Evolutionary conservation across 2,329 filamentous ascomycete genomes (phyloP).

Genomic region (Cladophialophora psammophila): DNA sequence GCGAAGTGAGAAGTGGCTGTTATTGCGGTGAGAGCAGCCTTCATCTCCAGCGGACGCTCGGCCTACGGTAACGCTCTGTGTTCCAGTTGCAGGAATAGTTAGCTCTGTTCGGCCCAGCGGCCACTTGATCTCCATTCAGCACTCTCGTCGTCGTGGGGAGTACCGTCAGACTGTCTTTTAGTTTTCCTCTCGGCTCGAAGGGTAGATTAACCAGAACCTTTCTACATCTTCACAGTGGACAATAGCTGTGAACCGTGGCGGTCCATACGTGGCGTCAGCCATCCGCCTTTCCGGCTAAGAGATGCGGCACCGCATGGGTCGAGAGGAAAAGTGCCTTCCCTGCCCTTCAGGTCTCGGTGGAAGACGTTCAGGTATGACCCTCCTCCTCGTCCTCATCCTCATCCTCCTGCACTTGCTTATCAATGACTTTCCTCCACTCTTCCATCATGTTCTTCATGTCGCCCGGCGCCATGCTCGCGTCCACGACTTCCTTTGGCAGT

Average conservation of each 20-base stretch:
- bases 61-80: too few relatives aligned
- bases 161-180: too few relatives aligned
- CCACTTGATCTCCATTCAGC: too few relatives aligned
- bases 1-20: too few relatives aligned
- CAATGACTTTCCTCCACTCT: constrained; percentile 71
- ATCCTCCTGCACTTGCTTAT: constrained; percentile 50
- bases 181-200: too few relatives aligned
- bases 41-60: too few relatives aligned
- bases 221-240: too few relatives aligned
- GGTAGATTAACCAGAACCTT: too few relatives aligned
- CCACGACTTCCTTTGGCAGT: constrained; percentile 89
- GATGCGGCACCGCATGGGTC: not conserved
- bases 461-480: constrained; percentile 68
- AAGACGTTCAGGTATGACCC: not conserved
- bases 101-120: too few relatives aligned
- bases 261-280: not conserved
- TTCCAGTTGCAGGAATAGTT: too few relatives aligned
- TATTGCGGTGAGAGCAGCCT: too few relatives aligned
- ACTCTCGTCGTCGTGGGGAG: too few relatives aligned
- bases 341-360: not conserved
- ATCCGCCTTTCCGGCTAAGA: not conserved
- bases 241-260: not conserved
- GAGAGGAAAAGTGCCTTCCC: not conserved
- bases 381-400: constrained; percentile 35
- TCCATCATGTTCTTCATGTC: constrained; percentile 81